Evolutionary conservation across 2,329 filamentous ascomycete species (phyloP).

Genomic region (Grosmannia clavigera): DNA sequence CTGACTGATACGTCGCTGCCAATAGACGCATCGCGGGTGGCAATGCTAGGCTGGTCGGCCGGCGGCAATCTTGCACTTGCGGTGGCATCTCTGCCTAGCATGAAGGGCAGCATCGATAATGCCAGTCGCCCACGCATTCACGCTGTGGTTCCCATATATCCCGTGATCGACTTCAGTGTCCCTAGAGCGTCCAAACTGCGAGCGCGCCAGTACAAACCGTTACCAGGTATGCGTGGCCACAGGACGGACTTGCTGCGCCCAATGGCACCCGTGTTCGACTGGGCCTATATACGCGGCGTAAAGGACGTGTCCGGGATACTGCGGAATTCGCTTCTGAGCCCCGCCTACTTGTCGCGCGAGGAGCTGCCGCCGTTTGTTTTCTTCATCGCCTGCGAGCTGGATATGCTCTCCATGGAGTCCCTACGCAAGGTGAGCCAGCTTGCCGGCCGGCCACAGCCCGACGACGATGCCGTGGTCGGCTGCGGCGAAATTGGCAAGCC

Average conservation of each 20-base stretch:
- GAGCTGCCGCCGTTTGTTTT: conserved; percentile 29
- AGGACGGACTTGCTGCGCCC: conserved; percentile 16
- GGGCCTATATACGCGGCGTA: conserved; percentile 27
- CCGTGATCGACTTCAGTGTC: conserved; percentile 28
- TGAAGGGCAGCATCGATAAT: conserved; percentile 15
- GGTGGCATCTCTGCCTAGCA: conserved; percentile 24
- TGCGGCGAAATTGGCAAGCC: conserved; percentile 14
- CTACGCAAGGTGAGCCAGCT: conserved; percentile 25
- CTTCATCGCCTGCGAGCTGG: conserved; percentile 30
- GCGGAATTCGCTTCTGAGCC: conserved; percentile 28
- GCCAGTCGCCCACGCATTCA: conserved; percentile 6
- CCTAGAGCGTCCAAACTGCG: conserved; percentile 17
- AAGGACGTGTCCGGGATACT: conserved; percentile 16
- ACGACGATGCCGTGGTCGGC: conserved; percentile 18
- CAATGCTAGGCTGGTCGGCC: conserved; percentile 36
- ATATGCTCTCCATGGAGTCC: conserved; percentile 30
- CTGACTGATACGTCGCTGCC: conserved; percentile 31
- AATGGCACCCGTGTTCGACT: conserved; percentile 23
- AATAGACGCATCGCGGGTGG: conserved; percentile 28
- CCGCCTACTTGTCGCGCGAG: conserved; percentile 19
- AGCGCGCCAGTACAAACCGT: conserved; percentile 24
- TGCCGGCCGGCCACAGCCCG: conserved; percentile 18
- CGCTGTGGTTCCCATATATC: conserved; percentile 31
- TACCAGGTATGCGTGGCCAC: conserved; percentile 17
- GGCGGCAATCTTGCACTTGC: conserved; percentile 35